Evolutionary conservation across 495 filamentous ascomycete species (phyloP).

Genomic region (Aspergillus sparsus): DNA sequence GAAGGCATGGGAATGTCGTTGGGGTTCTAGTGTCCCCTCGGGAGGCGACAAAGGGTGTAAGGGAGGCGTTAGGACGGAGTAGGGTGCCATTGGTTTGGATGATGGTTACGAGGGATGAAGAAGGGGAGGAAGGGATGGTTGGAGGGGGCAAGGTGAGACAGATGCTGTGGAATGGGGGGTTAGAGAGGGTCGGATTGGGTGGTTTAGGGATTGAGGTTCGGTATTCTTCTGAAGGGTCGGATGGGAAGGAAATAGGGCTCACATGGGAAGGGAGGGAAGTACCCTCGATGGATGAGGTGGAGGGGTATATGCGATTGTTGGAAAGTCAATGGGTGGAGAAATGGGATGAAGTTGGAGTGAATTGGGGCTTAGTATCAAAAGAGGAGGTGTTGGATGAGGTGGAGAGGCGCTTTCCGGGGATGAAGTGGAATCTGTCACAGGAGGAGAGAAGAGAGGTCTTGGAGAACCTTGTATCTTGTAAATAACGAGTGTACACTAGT

Average conservation of each 20-base stretch:
- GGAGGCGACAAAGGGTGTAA: constrained; percentile 58
- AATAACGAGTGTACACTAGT: constrained; percentile 6
- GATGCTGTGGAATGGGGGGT: constrained; percentile 51
- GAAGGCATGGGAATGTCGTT: constrained; percentile 36
- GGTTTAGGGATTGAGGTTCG: constrained; percentile 61
- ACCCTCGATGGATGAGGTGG: constrained; percentile 41
- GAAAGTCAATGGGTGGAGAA: constrained; percentile 38
- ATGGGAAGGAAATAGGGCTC: constrained; percentile 44
- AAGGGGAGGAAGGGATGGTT: too few relatives aligned
- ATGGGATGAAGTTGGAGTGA: constrained; percentile 28
- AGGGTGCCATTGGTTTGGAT: constrained; percentile 65
- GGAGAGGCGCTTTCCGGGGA: constrained; percentile 35
- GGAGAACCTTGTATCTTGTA: constrained; percentile 18
- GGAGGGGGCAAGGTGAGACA: constrained; percentile 34
- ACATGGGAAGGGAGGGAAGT: constrained; percentile 60
- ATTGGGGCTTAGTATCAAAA: constrained; percentile 23
- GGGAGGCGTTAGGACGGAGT: constrained; percentile 67
- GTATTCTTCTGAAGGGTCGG: constrained; percentile 38
- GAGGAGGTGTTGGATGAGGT: constrained; percentile 37
- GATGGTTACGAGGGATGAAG: constrained; percentile 41
- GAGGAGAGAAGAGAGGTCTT: constrained; percentile 30
- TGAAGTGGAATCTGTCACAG: constrained; percentile 28
- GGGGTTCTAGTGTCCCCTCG: constrained; percentile 62
- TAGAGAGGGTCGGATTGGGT: constrained; percentile 62
- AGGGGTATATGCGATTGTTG: constrained; percentile 26